Conservation (phyloP, 2,329 filamentous ascomycete genomes). For the Venturia oleaginea region DNA sequence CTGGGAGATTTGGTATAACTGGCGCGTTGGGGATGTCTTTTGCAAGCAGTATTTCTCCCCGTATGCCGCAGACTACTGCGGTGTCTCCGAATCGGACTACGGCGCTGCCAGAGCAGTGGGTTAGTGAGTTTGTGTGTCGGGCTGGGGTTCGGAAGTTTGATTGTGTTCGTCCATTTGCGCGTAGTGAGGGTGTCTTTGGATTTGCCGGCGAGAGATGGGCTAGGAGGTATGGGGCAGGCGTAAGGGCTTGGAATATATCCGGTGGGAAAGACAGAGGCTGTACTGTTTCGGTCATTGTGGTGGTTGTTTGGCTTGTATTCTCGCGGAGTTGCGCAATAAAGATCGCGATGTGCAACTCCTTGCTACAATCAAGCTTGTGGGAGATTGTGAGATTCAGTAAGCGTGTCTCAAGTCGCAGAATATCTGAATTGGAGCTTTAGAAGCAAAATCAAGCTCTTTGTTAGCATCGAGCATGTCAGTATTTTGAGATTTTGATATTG, state of each 20-base stretch:
- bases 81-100: constrained; percentile 85
- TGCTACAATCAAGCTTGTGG: neutral
- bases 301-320: neutral
- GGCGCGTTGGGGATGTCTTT: constrained; percentile 61
- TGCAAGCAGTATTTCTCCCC: constrained; percentile 72
- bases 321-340: neutral
- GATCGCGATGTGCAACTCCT: neutral
- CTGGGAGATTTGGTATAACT: constrained; percentile 22
- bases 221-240: constrained; percentile 80
- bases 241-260: constrained; percentile 78
- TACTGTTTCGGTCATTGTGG: constrained; percentile 9
- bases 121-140: constrained; percentile 73
- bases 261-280: constrained; percentile 39
- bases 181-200: constrained; percentile 45
- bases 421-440: neutral
- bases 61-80: constrained; percentile 86
- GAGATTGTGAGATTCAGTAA: too few species aligned
- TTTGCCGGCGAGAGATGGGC: constrained; percentile 63
- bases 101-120: constrained; percentile 82
- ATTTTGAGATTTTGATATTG: neutral
- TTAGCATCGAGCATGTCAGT: neutral
- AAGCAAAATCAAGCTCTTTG: neutral
- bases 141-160: constrained; percentile 62
- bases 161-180: constrained; percentile 73
- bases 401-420: too few species aligned